Evolutionary conservation across 768 basidiomycete genomes (phyloP), one percentile per base, ranked within the genome.

Genomic region (Psilocybe azurescens): DNA sequence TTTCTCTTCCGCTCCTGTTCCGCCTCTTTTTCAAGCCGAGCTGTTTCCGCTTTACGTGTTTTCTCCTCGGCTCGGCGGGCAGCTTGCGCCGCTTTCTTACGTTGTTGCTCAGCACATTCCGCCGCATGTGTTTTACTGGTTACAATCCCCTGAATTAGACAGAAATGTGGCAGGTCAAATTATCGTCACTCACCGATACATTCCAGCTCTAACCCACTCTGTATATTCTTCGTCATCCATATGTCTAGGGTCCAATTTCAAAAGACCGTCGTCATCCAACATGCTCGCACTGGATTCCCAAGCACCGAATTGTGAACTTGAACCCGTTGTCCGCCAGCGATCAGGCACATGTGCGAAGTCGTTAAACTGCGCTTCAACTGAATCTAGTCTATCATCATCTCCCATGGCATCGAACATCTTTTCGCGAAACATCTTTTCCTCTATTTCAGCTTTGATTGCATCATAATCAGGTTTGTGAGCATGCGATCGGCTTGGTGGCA

Each of bases 201-300:
- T 96, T 51, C 93, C 93, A 28, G 82, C 75, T 64, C 95, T 79
- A 54, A 97, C 78, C 91, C 92, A 96, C 67, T 94, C 92, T 1
- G 90, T 86, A 66, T 97, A 97, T 62, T 93, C 89, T 66, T 95
- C 90, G 7, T 95, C 94, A 62, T 89, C 88, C 90, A 96, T 90
- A 52, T 71, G 52, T 36, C 69, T 73, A 44, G 77, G 84, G 67
- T 75, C 81, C 71, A 73, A 76, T 67, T 72, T 86, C 73, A 76
- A 63, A 67, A 79, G 74, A 30, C 75, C 75, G 65, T 81, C 78
- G 59, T 72, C 73, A 30, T 73, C 72, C 49, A 59, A 65, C 60
- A 65, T 63, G 64, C 66, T 69, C 63, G 57, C 64, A 60, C 41
- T 69, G 51, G 58, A 60, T 60, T 59, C 70, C 60, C 46, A 68